Percentiles rank a stretch among this genome's conserved stretches.
These are phyloP conservation scores for Coprinellus micaceus DNA, from an alignment of 768 basidiomycete genomes.

Conservation along the genomic window DNA sequence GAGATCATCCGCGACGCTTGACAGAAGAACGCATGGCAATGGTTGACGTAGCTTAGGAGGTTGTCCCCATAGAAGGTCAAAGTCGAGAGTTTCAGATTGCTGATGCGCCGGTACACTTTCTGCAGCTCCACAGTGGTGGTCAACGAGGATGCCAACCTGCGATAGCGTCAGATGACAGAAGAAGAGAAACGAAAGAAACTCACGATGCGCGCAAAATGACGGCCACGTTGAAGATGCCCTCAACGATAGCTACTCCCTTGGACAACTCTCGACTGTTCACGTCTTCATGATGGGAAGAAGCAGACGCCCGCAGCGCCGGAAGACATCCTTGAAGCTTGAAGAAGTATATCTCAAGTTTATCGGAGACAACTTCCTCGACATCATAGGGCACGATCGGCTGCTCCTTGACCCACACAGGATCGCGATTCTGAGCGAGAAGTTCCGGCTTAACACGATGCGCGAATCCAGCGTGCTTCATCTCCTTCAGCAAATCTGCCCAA, in stretches of 20 bases:
- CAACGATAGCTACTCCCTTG: slow-evolving; percentile 71
- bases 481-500: slow-evolving; percentile 87
- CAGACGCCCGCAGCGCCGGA: slow-evolving; percentile 57
- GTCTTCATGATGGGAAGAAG: slow-evolving; percentile 75
- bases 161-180: slow-evolving; percentile 15
- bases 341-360: slow-evolving; percentile 62
- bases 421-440: slow-evolving; percentile 50
- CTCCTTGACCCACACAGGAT: slow-evolving; percentile 61
- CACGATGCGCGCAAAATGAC: slow-evolving; percentile 63
- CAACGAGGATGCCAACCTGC: neutral
- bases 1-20: neutral
- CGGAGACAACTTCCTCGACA: slow-evolving; percentile 17
- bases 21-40: neutral
- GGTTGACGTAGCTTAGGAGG: neutral
- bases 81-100: slow-evolving; percentile 18
- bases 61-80: slow-evolving; percentile 13
- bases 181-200: slow-evolving; percentile 22
- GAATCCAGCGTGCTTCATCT: slow-evolving; percentile 77
- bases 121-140: neutral
- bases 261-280: slow-evolving; percentile 84
- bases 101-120: neutral
- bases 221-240: slow-evolving; percentile 71
- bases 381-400: slow-evolving; percentile 42
- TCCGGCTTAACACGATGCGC: slow-evolving; percentile 69
- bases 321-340: slow-evolving; percentile 60